phyloP scores from a whole-genome alignment of 176 grass and related monocot genomes.

The Eleusine indica region DNA sequence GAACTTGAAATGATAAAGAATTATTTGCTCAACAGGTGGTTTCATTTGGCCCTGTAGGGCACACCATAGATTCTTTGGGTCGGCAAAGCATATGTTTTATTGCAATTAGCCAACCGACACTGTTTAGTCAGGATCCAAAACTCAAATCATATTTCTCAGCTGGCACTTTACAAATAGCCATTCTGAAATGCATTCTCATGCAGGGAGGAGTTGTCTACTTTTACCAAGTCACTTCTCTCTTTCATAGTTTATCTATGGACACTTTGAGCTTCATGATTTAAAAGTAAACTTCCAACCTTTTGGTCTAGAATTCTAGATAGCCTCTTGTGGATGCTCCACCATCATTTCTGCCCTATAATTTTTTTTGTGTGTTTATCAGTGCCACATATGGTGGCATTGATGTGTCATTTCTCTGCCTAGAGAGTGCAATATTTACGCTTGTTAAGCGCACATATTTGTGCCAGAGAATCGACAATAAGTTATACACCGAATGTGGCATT shows the following conservation, averaged over 20 bases:
- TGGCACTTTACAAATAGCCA: neutral
- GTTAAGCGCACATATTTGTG: conserved; percentile 8
- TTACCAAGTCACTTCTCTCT: neutral
- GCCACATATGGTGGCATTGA: neutral
- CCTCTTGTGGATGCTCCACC: neutral
- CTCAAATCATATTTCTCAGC: neutral
- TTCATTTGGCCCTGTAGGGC: neutral
- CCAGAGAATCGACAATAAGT: conserved; percentile 1
- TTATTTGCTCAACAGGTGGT: neutral
- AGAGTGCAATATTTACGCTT: neutral
- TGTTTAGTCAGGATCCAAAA: conserved; percentile 5
- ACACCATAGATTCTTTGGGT: conserved; percentile 19
- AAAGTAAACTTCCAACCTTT: neutral
- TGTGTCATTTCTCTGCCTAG: neutral
- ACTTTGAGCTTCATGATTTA: neutral
- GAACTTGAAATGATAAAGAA: conserved; percentile 19
- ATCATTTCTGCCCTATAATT: neutral
- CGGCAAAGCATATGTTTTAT: conserved; percentile 3
- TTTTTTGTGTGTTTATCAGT: neutral
- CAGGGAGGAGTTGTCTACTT: neutral
- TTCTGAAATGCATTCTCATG: neutral
- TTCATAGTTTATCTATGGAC: neutral
- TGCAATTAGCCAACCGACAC: conserved; percentile 14
- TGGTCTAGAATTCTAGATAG: conserved; percentile 7
- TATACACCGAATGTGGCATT: conserved; percentile 38